Conservation (phyloP, 2,329 filamentous ascomycete species). For the Cryphonectria carpinicola region DNA sequence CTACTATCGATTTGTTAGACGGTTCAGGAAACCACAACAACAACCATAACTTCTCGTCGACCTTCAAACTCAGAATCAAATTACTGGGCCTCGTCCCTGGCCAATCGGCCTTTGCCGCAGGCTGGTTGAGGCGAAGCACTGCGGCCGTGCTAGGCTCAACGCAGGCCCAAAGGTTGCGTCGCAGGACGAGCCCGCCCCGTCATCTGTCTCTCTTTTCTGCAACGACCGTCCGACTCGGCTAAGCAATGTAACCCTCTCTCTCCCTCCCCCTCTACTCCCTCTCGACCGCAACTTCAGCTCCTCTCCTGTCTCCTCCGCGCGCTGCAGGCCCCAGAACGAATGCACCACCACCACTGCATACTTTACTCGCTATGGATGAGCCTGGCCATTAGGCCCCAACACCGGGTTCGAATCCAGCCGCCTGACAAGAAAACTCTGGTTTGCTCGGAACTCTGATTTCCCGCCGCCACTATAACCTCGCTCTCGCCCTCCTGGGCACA, state of each 20-base stretch:
- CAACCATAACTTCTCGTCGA: background rate
- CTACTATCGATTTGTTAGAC: no score
- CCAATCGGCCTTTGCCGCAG: slow-evolving; percentile 9
- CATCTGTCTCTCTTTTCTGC: background rate
- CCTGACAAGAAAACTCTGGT: background rate
- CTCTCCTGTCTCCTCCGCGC: background rate
- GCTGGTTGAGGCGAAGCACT: slow-evolving; percentile 11
- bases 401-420: background rate
- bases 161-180: slow-evolving; percentile 1
- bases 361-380: background rate
- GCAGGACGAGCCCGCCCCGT: background rate
- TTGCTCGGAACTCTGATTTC: background rate
- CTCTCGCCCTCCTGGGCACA: background rate
- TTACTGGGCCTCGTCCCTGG: background rate
- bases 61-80: background rate
- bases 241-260: slow-evolving; percentile 9
- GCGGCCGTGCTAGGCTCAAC: slow-evolving; percentile 16
- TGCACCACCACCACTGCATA: background rate
- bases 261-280: background rate
- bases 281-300: background rate
- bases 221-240: slow-evolving; percentile 5
- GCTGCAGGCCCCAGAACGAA: background rate
- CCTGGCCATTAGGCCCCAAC: background rate
- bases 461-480: background rate
- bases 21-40: background rate